A percentile compares a stretch with the other conserved stretches of the same genome.
These are phyloP conservation scores for Phytophthora uliginosa DNA, from an alignment of 352 stramenopile species.

Conservation along the genomic window DNA sequence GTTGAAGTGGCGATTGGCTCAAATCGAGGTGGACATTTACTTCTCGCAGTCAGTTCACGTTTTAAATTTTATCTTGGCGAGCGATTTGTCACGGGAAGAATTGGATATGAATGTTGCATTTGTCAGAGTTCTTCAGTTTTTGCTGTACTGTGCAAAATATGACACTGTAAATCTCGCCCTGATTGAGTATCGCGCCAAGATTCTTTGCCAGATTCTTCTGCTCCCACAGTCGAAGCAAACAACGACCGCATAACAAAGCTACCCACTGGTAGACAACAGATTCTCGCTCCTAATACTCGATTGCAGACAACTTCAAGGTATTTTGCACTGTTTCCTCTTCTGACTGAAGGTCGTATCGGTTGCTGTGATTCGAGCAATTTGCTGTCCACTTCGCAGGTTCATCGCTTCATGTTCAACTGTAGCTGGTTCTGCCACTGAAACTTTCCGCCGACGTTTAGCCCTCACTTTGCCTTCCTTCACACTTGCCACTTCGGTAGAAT, in stretches of 20 bases:
- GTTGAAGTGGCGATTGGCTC: neutral
- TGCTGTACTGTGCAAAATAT: too few relatives aligned
- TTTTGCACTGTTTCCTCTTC: slow-evolving; percentile 38
- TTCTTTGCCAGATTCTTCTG: too few relatives aligned
- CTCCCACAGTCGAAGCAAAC: too few relatives aligned
- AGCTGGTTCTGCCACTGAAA: neutral
- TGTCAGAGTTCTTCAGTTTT: too few relatives aligned
- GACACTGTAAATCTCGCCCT: too few relatives aligned
- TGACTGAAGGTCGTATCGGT: slow-evolving; percentile 10
- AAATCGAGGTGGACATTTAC: too few relatives aligned
- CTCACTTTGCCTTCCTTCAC: neutral
- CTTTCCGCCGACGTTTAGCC: neutral
- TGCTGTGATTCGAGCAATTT: neutral
- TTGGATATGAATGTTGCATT: too few relatives aligned
- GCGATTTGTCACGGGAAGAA: too few relatives aligned
- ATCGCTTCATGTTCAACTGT: neutral
- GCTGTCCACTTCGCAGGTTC: slow-evolving; percentile 10
- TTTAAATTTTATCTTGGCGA: too few relatives aligned
- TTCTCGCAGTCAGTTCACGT: too few relatives aligned
- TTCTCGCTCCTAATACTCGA: slow-evolving; percentile 30
- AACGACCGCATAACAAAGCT: neutral
- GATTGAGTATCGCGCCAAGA: too few relatives aligned
- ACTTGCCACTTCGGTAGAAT: neutral
- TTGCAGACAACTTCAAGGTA: slow-evolving; percentile 35
- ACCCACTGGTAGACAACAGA: neutral